Conservation (phyloP, 2,329 filamentous ascomycete genomes). For the Catunica adiposa region DNA sequence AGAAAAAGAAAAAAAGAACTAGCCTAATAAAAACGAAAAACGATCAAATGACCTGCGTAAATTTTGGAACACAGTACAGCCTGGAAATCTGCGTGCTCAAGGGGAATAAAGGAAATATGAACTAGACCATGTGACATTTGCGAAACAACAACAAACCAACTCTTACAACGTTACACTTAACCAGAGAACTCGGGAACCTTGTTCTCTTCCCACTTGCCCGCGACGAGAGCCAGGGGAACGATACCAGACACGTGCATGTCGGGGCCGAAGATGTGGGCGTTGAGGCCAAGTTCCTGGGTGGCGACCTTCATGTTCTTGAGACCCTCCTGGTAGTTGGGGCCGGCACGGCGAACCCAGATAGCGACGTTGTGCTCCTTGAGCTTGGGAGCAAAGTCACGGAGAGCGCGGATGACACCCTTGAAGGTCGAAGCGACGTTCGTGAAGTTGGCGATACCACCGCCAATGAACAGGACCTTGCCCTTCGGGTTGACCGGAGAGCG, state of each 20-base stretch:
- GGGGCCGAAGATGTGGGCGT: conserved; percentile 46
- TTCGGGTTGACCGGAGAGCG: conserved; percentile 69
- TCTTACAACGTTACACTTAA: conserved; percentile 22
- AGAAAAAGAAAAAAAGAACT: background rate
- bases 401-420: conserved; percentile 96
- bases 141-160: background rate
- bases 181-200: conserved; percentile 43
- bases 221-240: conserved; percentile 72
- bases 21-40: conserved; percentile 6
- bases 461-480: conserved; percentile 98
- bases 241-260: conserved; percentile 98
- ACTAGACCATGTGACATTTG: background rate
- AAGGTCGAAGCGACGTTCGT: conserved; percentile 98
- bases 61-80: conserved; percentile 11
- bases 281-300: conserved; percentile 76
- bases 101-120: conserved; percentile 1
- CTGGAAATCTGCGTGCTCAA: conserved; percentile 8
- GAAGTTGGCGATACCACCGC: conserved; percentile 99
- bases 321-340: conserved; percentile 99
- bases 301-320: conserved; percentile 99
- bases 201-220: conserved; percentile 46
- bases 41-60: conserved; percentile 2
- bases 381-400: conserved; percentile 72
- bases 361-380: conserved; percentile 93
- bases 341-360: conserved; percentile 79